Percentiles rank a stretch among this genome's conserved stretches.
Conservation (phyloP, 768 basidiomycete genomes). For the Tubosaeta brunneosetosa region DNA sequence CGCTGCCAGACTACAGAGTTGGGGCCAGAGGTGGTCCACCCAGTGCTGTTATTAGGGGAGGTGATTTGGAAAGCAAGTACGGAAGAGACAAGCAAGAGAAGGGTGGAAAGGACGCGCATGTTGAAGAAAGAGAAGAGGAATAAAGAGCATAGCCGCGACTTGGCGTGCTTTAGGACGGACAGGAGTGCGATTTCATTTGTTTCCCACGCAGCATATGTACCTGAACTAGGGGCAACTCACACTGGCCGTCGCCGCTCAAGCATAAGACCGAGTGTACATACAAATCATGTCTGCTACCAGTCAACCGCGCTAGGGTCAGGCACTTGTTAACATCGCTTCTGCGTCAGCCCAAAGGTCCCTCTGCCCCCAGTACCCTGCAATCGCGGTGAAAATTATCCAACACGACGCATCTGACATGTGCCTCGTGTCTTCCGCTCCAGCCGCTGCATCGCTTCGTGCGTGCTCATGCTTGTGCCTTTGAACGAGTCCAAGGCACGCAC, state of each 20-base stretch:
- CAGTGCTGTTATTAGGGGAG: constrained; percentile 39
- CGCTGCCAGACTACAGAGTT: constrained; percentile 57
- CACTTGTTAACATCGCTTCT: constrained; percentile 41
- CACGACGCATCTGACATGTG: constrained; percentile 46
- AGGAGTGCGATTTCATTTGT: not conserved
- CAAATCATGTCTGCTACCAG: not conserved
- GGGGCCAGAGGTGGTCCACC: constrained; percentile 56
- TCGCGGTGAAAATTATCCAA: constrained; percentile 67
- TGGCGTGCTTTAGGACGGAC: not conserved
- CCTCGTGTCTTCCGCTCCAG: constrained; percentile 18
- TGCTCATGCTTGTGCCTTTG: constrained; percentile 27
- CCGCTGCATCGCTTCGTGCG: constrained; percentile 7
- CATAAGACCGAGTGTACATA: not conserved
- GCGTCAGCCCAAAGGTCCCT: constrained; percentile 78
- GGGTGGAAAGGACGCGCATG: constrained; percentile 42
- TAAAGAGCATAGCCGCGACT: constrained; percentile 6
- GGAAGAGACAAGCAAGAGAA: constrained; percentile 51
- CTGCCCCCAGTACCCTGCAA: constrained; percentile 73
- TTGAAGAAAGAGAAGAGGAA: constrained; percentile 13
- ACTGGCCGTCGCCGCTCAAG: not conserved
- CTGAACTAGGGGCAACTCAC: constrained; percentile 5
- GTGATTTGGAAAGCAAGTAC: constrained; percentile 62
- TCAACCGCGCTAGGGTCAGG: constrained; percentile 5
- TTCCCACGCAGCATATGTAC: constrained; percentile 20
- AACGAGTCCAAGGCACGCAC: constrained; percentile 58